These are phyloP conservation scores for Plasmodium vivax DNA, from an alignment of 169 alveolate genomes.

Conservation along the genomic window DNA sequence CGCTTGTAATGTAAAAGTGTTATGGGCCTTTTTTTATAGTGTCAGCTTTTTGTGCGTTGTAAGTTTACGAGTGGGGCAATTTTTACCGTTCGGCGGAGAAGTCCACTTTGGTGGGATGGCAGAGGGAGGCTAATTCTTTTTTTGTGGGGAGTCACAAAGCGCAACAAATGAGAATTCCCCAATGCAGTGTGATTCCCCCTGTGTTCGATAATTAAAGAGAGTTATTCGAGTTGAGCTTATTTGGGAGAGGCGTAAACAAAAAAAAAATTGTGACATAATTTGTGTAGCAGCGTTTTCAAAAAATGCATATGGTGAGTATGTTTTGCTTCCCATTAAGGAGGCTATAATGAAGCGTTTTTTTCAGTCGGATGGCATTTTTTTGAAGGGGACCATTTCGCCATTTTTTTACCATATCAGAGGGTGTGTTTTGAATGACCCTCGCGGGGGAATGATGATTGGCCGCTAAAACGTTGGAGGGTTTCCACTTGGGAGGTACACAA, in stretches of 20 bases:
- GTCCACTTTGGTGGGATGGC: background rate
- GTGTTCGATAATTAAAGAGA: background rate
- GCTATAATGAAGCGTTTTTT: background rate
- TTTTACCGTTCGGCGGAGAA: background rate
- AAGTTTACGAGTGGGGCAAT: background rate
- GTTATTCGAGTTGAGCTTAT: background rate
- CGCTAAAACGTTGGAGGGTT: background rate
- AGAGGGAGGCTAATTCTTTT: background rate
- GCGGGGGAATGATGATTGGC: background rate
- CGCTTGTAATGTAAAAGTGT: background rate
- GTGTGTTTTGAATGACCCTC: background rate
- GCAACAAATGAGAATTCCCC: background rate
- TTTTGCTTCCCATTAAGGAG: background rate
- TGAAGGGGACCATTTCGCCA: background rate
- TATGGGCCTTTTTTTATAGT: background rate
- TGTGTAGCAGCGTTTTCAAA: background rate
- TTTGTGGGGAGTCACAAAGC: background rate
- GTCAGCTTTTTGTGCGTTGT: background rate
- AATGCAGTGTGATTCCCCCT: background rate
- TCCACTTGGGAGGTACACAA: background rate
- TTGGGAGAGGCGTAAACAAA: background rate
- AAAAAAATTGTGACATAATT: background rate
- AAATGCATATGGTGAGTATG: background rate
- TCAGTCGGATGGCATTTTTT: no score
- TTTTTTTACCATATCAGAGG: background rate